Conservation (phyloP, 1,139 yeast species). For the Candida sp. region DNA sequence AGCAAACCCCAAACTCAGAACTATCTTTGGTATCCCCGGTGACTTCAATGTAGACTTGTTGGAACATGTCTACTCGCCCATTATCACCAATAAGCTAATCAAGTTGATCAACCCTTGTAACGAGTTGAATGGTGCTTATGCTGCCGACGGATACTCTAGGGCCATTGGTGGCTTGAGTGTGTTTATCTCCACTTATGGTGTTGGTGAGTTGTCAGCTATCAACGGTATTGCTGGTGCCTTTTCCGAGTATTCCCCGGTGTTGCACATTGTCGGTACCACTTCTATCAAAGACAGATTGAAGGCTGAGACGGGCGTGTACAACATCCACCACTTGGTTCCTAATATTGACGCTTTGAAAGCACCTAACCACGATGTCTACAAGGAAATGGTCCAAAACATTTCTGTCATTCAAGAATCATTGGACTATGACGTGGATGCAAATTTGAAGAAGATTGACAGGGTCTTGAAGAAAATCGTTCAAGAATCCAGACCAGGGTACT, state of each 20-base stretch:
- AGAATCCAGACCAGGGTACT: conserved; percentile 77
- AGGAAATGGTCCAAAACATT: conserved; percentile 61
- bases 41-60: conserved; percentile 42
- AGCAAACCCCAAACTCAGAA: conserved; percentile 37
- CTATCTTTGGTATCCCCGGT: conserved; percentile 48
- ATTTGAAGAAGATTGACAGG: conserved; percentile 53
- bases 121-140: conserved; percentile 59
- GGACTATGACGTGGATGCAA: conserved; percentile 53
- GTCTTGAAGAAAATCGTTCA: conserved; percentile 60
- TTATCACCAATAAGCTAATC: conserved; percentile 23
- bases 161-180: conserved; percentile 47
- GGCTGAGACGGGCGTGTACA: conserved; percentile 24
- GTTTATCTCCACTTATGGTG: conserved; percentile 74
- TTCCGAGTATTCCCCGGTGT: conserved; percentile 78
- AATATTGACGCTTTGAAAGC: conserved; percentile 46
- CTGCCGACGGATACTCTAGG: conserved; percentile 81
- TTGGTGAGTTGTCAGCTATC: conserved; percentile 85
- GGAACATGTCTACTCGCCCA: conserved; percentile 37
- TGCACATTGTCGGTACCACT: conserved; percentile 84
- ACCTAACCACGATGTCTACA: conserved; percentile 67
- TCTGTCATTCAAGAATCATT: conserved; percentile 64
- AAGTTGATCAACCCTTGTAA: conserved; percentile 37
- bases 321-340: conserved; percentile 76
- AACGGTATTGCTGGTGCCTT: conserved; percentile 86
- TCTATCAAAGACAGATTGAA: conserved; percentile 34